Evolutionary conservation across 192 early-diverging fungal species (phyloP).

Genomic region (Coemansia sp.): DNA sequence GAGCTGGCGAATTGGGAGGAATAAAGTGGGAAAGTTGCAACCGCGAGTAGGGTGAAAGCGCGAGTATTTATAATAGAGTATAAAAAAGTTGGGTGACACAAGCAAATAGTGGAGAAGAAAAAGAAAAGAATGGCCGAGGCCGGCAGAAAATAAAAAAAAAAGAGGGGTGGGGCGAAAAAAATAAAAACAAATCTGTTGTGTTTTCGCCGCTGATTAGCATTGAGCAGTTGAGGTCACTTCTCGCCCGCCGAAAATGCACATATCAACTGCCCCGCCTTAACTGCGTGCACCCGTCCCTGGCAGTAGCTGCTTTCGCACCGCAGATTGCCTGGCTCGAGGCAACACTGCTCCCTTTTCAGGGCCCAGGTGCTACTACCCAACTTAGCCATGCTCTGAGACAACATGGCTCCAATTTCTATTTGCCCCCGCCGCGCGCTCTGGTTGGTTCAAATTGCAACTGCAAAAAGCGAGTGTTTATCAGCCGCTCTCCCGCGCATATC

Average conservation of each 20-base stretch:
- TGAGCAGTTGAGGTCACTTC: slow-evolving; percentile 1
- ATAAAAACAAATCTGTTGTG: neutral
- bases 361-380: neutral
- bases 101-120: slow-evolving; percentile 8
- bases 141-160: neutral
- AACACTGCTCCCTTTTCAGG: neutral
- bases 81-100: neutral
- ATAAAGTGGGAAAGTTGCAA: neutral
- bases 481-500: neutral
- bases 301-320: neutral
- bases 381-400: neutral
- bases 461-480: too few relatives aligned
- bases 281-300: neutral
- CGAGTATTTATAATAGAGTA: neutral
- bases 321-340: neutral
- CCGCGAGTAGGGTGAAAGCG: neutral
- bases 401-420: neutral
- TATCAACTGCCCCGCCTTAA: slow-evolving; percentile 5
- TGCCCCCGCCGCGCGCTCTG: neutral
- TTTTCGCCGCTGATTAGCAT: neutral
- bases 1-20: neutral
- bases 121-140: slow-evolving; percentile 2
- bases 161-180: neutral
- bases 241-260: neutral
- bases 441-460: neutral